Conservation (phyloP, 345 rosid genomes). For the Carallia brachiata region DNA sequence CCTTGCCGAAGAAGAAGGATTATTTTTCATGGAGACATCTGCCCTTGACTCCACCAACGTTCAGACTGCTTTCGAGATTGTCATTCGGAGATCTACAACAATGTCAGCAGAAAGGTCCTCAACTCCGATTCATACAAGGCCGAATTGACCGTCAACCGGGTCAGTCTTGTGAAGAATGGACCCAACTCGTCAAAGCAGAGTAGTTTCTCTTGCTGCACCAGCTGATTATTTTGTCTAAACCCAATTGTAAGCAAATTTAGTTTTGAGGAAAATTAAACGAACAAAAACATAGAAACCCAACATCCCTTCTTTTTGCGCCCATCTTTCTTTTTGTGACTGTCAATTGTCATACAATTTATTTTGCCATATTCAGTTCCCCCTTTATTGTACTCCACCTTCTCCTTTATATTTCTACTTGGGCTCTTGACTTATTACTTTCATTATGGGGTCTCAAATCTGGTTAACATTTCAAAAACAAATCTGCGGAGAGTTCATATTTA, state of each 20-base stretch:
- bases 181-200: constrained; percentile 31
- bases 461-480: too few relatives aligned
- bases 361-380: too few relatives aligned
- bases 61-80: constrained; percentile 81
- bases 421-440: too few relatives aligned
- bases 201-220: constrained; percentile 18
- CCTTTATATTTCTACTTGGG: too few relatives aligned
- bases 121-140: constrained; percentile 76
- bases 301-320: too few relatives aligned
- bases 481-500: too few relatives aligned
- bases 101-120: constrained; percentile 58
- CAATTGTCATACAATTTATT: too few relatives aligned
- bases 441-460: too few relatives aligned
- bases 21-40: constrained; percentile 95
- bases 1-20: constrained; percentile 73
- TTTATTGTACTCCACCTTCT: too few relatives aligned
- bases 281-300: too few relatives aligned
- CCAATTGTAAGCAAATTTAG: not conserved
- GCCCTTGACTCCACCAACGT: constrained; percentile 87
- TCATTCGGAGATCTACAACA: constrained; percentile 79
- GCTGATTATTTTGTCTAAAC: constrained; percentile 11
- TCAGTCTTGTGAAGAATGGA: constrained; percentile 49
- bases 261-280: too few relatives aligned
- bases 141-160: constrained; percentile 65
- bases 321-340: too few relatives aligned